These are phyloP conservation scores for Exophiala viscosa DNA, from an alignment of 2,329 filamentous ascomycete species.

Conservation along the genomic window DNA sequence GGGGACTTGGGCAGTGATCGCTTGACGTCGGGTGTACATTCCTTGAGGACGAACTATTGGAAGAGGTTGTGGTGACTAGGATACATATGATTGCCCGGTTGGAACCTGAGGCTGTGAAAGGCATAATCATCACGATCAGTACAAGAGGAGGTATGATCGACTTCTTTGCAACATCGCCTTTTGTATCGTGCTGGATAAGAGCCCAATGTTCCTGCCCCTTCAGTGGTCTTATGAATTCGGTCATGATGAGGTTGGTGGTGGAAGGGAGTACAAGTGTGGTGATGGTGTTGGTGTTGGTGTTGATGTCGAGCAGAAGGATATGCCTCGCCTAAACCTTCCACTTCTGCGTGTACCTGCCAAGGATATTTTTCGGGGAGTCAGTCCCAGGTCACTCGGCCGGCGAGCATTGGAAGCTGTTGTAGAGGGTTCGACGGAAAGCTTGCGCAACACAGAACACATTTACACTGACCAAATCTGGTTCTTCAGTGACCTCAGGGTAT, in stretches of 20 bases:
- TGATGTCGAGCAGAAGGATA: no score
- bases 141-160: not conserved
- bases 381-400: no score
- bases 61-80: conserved; percentile 5
- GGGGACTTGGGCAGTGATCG: not conserved
- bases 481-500: not conserved
- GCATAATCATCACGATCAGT: not conserved
- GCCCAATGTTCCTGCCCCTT: no score
- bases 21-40: conserved; percentile 17
- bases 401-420: no score
- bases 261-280: no score
- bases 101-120: not conserved
- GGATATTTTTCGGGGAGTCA: not conserved
- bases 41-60: conserved; percentile 13
- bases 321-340: not conserved
- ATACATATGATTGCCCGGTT: conserved; percentile 6
- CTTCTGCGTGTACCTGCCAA: not conserved
- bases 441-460: no score
- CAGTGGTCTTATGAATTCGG: no score
- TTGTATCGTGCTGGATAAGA: not conserved
- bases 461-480: no score
- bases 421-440: no score
- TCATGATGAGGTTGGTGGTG: no score
- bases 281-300: no score
- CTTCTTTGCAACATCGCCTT: not conserved